These are phyloP conservation scores for Macrolepiota fuliginosa DNA, from an alignment of 768 basidiomycete genomes.

Conservation along the genomic window DNA sequence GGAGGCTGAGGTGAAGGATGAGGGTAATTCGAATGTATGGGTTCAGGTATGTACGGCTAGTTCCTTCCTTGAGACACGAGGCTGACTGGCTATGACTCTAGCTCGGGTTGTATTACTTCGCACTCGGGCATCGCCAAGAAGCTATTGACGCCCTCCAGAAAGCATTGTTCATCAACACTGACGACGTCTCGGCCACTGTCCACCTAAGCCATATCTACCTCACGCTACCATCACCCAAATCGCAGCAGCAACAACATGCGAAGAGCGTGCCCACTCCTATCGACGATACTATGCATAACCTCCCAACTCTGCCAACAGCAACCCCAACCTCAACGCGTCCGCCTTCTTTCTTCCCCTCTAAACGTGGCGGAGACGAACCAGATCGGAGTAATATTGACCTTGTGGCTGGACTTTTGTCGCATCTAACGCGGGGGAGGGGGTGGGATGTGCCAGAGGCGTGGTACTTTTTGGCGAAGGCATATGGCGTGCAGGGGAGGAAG, in stretches of 20 bases:
- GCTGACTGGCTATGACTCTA: slow-evolving; percentile 24
- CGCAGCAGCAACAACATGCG: slow-evolving; percentile 5
- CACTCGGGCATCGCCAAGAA: slow-evolving; percentile 51
- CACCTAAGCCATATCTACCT: slow-evolving; percentile 80
- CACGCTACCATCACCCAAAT: slow-evolving; percentile 23
- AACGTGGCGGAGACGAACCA: slow-evolving; percentile 12
- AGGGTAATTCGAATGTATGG: slow-evolving; percentile 88
- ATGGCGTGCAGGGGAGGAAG: slow-evolving; percentile 68
- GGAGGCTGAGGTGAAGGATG: slow-evolving; percentile 90
- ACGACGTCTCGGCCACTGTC: slow-evolving; percentile 74
- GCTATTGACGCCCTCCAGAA: slow-evolving; percentile 83
- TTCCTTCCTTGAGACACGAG: neutral
- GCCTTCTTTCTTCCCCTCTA: neutral
- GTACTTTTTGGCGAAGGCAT: slow-evolving; percentile 86
- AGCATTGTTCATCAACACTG: slow-evolving; percentile 82
- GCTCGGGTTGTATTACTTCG: slow-evolving; percentile 74
- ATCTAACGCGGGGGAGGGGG: slow-evolving; percentile 73
- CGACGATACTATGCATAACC: neutral
- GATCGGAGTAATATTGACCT: slow-evolving; percentile 61
- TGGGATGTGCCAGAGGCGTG: slow-evolving; percentile 96
- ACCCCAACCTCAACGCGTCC: slow-evolving; percentile 15
- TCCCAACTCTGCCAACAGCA: neutral
- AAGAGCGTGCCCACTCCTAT: slow-evolving; percentile 2
- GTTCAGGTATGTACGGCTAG: slow-evolving; percentile 65
- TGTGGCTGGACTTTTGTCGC: slow-evolving; percentile 76